phyloP scores from a whole-genome alignment of 495 filamentous ascomycete species.

The Talaromyces adpressus region DNA sequence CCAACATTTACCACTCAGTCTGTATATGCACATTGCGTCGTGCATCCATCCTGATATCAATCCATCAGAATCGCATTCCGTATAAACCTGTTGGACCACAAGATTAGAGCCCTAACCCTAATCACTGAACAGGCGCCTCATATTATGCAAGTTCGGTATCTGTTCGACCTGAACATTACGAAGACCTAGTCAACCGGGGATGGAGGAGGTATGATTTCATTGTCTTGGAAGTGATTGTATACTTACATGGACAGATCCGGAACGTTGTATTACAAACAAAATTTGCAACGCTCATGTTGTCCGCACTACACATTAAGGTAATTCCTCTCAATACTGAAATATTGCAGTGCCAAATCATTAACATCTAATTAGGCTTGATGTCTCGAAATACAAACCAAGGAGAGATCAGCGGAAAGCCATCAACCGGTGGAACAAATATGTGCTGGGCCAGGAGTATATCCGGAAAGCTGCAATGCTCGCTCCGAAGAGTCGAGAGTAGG shows the following conservation, averaged over 20 bases:
- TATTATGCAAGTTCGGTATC: constrained; percentile 70
- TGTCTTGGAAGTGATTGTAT: not conserved
- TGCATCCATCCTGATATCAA: not conserved
- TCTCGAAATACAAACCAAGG: constrained; percentile 57
- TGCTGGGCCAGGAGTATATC: constrained; percentile 73
- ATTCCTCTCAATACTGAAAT: constrained; percentile 1
- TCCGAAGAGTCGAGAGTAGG: constrained; percentile 70
- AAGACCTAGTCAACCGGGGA: constrained; percentile 73
- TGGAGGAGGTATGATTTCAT: constrained; percentile 69
- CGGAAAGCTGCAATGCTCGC: constrained; percentile 64
- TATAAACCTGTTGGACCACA: too few species aligned
- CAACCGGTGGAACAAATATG: constrained; percentile 82
- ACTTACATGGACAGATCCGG: constrained; percentile 46
- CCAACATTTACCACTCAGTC: not conserved
- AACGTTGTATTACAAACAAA: constrained; percentile 86
- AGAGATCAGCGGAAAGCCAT: constrained; percentile 81
- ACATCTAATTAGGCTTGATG: constrained; percentile 52
- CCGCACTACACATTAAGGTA: constrained; percentile 91
- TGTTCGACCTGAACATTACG: constrained; percentile 68
- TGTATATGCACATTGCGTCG: not conserved
- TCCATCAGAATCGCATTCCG: too few species aligned
- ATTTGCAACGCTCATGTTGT: constrained; percentile 76
- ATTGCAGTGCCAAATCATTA: too few species aligned
- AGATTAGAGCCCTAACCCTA: not conserved
- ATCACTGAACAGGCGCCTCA: constrained; percentile 57